Evolutionary conservation across 2,329 filamentous ascomycete genomes (phyloP), one percentile per base, ranked within the genome.

Genomic region (Pseudocercospora vitis): DNA sequence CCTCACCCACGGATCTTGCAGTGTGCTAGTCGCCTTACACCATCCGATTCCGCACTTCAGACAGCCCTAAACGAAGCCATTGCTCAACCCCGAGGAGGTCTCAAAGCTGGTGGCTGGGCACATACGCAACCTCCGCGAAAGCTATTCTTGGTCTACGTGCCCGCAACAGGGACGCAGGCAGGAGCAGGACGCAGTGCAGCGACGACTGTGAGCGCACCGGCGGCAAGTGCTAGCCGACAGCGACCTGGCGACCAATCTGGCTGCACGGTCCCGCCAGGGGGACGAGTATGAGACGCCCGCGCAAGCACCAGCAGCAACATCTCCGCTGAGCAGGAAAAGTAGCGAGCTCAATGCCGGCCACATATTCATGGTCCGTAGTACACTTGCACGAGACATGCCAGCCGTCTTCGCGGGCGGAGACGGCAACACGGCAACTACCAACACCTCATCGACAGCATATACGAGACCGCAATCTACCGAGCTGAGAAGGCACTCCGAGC

Each of bases 361-460:
- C 59, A 63, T 66, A 54, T 69, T 74, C 73, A 73, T 76, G 73
- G 71, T 74, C 29, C 55, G 53, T 69, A 74, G 69, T 68, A 67
- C 57, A 39, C 14, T 28, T 35, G 53, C 35, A 47, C 64, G 74
- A 67, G 75, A 75, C 59, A 81, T 81, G 79, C 77, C 78, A 69
- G 75, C 75, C 60, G 69, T 64, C 65, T 72, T 59, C 26, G 48
- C 42, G 23, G 47, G 52, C 18, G 52, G 29, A 8, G 52, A 55
- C 29, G 52, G 52, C 26, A 45, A 68, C 31, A 57, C 53, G 65
- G 65, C 70, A 57, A 67, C 68, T 52, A 60, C 60, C 44, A 49
- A 67, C 33, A 63, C 64, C 51, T 63, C 67, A n/a, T 32, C 39
- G 24, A 28, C 40, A 47, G 24, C 51, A 48, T 48, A 48, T 57